Conservation (phyloP, 441 rosid species). For the Heliophila coronopifolia region DNA sequence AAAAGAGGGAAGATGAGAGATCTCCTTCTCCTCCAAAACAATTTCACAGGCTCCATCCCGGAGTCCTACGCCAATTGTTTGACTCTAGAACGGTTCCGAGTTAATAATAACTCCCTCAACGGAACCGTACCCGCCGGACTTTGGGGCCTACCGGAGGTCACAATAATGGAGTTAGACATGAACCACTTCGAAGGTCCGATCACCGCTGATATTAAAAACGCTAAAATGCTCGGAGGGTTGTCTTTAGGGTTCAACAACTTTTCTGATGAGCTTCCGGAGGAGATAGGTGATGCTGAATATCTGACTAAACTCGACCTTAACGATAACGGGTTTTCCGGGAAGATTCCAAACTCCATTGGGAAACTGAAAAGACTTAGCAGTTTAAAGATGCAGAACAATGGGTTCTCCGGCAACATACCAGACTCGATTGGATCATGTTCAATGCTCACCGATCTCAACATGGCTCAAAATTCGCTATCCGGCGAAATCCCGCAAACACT, state of each 20-base stretch:
- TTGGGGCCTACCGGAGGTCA: constrained; percentile 71
- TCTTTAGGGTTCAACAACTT: constrained; percentile 44
- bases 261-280: constrained; percentile 63
- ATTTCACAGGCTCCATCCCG: constrained; percentile 69
- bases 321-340: constrained; percentile 55
- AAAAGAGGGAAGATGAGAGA: constrained; percentile 57
- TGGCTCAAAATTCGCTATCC: constrained; percentile 61
- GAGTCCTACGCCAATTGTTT: constrained; percentile 53
- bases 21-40: constrained; percentile 71
- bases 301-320: constrained; percentile 42
- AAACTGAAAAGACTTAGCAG: constrained; percentile 43
- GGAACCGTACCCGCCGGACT: constrained; percentile 66
- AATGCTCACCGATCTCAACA: constrained; percentile 51
- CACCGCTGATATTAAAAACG: constrained; percentile 50
- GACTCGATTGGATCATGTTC: constrained; percentile 57
- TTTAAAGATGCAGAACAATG: constrained; percentile 58
- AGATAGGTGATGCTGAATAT: constrained; percentile 45
- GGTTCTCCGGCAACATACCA: constrained; percentile 59
- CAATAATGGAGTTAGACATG: constrained; percentile 53
- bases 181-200: constrained; percentile 62
- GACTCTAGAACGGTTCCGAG: constrained; percentile 60
- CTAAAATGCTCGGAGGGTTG: constrained; percentile 45
- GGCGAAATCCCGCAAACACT: constrained; percentile 59
- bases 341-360: constrained; percentile 51
- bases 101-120: constrained; percentile 54